These are phyloP conservation scores for Talaromyces atroroseus DNA, from an alignment of 2,329 filamentous ascomycete genomes.

Conservation along the genomic window DNA sequence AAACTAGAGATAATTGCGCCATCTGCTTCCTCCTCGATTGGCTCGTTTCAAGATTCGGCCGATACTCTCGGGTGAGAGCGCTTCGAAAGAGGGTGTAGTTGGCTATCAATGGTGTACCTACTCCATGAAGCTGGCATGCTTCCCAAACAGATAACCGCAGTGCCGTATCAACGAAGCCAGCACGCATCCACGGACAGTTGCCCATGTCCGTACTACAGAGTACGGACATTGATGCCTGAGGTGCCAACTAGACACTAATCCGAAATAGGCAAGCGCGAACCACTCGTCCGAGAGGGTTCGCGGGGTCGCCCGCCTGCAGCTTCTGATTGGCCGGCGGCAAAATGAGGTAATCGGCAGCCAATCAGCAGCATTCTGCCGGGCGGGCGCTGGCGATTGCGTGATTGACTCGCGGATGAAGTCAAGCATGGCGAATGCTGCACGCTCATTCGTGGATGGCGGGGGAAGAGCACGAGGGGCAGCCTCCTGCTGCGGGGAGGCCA, in stretches of 20 bases:
- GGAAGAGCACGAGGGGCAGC: conserved; percentile 5
- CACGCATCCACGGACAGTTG: no score
- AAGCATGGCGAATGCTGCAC: conserved; percentile 4
- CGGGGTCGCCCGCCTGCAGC: no score
- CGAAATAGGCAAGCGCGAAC: not conserved
- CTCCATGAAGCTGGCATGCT: no score
- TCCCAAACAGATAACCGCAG: no score
- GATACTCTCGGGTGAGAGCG: conserved; percentile 14
- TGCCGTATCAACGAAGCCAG: no score
- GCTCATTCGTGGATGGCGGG: no score
- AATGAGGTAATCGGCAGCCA: conserved; percentile 19
- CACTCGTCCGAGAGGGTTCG: not conserved
- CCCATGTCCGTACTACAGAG: no score
- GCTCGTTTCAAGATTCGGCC: conserved; percentile 22
- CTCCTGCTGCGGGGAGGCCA: not conserved
- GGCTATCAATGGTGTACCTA: no score
- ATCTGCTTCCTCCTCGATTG: conserved; percentile 26
- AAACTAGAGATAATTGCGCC: conserved; percentile 25
- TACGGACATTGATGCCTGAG: no score
- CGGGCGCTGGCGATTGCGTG: conserved; percentile 32
- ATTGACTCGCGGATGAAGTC: conserved; percentile 19
- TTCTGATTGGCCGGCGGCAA: not conserved
- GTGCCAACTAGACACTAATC: not conserved
- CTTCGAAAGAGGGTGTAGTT: not conserved
- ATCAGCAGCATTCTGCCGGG: conserved; percentile 25